A percentile compares a stretch with the other conserved stretches of the same genome.
phyloP scores from a whole-genome alignment of 257 asterid genomes.

The Schizonepeta tenuifolia region DNA sequence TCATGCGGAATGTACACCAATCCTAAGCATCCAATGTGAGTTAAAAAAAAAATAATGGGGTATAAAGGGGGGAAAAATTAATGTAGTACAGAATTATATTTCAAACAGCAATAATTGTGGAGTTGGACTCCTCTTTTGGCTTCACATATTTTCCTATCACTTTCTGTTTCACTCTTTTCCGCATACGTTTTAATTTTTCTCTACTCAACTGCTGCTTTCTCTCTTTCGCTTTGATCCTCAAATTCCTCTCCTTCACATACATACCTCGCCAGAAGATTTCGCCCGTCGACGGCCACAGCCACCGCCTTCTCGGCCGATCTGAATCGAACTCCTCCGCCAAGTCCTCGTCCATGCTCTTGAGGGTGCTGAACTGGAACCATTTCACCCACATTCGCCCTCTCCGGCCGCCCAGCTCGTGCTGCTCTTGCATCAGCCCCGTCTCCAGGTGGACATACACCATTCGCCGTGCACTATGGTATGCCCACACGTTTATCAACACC shows the following conservation, averaged over 20 bases:
- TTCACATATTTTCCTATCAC: constrained; percentile 74
- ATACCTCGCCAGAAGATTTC: constrained; percentile 82
- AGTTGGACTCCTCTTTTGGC: constrained; percentile 69
- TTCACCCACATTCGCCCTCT: constrained; percentile 87
- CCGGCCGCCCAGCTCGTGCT: constrained; percentile 58
- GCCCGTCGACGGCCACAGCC: constrained; percentile 92
- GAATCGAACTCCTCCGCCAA: constrained; percentile 81
- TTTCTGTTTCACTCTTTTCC: constrained; percentile 60
- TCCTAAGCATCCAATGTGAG: constrained; percentile 53
- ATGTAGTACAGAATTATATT: constrained; percentile 7
- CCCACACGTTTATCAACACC: constrained; percentile 88
- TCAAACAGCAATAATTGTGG: constrained; percentile 34
- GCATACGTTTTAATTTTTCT: constrained; percentile 67
- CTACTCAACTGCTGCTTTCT: constrained; percentile 61
- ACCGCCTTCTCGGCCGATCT: constrained; percentile 54
- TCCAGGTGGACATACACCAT: constrained; percentile 73
- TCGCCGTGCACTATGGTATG: constrained; percentile 79
- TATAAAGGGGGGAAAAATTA: neutral
- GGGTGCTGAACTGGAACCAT: constrained; percentile 75
- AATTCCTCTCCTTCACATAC: constrained; percentile 61
- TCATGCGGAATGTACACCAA: constrained; percentile 40
- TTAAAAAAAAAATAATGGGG: constrained; percentile 49
- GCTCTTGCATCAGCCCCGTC: constrained; percentile 72
- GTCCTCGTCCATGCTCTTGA: constrained; percentile 87
- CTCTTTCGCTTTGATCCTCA: constrained; percentile 60